phyloP scores from a whole-genome alignment of 2,329 filamentous ascomycete species.

The Pseudogymnoascus sp. region DNA sequence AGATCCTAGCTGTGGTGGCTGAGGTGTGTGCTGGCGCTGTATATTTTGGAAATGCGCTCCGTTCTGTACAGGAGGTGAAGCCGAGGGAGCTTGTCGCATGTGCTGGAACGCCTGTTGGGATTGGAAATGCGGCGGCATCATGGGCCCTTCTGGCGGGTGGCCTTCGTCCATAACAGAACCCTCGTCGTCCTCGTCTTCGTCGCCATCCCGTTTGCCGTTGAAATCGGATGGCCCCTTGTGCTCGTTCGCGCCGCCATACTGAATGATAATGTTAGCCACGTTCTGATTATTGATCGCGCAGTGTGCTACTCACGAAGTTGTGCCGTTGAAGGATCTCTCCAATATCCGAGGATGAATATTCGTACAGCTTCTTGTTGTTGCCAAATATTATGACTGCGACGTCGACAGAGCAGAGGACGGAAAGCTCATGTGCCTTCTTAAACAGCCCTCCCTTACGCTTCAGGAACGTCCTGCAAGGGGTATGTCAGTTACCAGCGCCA shows the following conservation, averaged over 20 bases:
- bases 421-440: conserved; percentile 98
- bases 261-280: conserved; percentile 21
- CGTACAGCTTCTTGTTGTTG: conserved; percentile 97
- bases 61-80: conserved; percentile 76
- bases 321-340: conserved; percentile 81
- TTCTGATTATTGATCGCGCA: conserved; percentile 7
- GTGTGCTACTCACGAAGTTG: conserved; percentile 66
- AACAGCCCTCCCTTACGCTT: conserved; percentile 98
- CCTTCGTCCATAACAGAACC: conserved; percentile 58
- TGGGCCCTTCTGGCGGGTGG: conserved; percentile 55
- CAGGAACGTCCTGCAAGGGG: conserved; percentile 69
- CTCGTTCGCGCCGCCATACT: conserved; percentile 91
- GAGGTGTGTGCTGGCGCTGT: conserved; percentile 72
- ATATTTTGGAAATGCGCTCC: conserved; percentile 32
- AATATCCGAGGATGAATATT: conserved; percentile 94
- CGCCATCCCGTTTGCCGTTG: conserved; percentile 63
- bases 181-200: conserved; percentile 78
- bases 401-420: conserved; percentile 95
- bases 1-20: conserved; percentile 58
- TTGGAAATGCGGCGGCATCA: conserved; percentile 66
- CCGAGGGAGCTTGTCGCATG: conserved; percentile 73
- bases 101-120: conserved; percentile 67
- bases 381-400: conserved; percentile 98
- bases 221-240: conserved; percentile 95
- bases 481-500: conserved; percentile 15